Base-by-base conservation (phyloP, 805 yeast genomes). In the Saturnispora sekii region DNA sequence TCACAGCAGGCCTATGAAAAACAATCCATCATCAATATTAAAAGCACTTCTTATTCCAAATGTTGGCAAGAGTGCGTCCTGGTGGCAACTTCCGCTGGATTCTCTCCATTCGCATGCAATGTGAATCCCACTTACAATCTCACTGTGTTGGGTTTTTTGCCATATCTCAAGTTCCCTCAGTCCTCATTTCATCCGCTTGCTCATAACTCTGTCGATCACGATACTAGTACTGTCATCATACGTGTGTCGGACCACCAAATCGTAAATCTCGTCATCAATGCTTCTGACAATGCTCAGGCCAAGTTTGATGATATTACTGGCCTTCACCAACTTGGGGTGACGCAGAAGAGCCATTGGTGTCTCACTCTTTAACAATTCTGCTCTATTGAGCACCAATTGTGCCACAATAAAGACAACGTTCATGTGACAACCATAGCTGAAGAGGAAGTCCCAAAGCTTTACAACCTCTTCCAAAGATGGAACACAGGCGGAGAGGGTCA, bases 371-470 rank as follows among this genome's bases (percentile, higher is more conserved):
- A 89, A 60, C n/a, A 88, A 64, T 29, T 70, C 64, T 9, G 78
- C 72, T 46, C 96, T 67, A 48, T 83, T 79, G 35, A 81, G 67
- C 4, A 84, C 77, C 17, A 88, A 64, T 58, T 85, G 95, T 2
- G 96, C 90, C 8, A 87, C 85, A 3, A 88, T 77, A 52, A 87
- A 83, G 33, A 89, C 66, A 28, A 89, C 74, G 62, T 89, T 88
- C 79, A 87, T 73, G 56, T 89, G 96, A 15, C 84, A 77, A 0
- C 97, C 97, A 55, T 85, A 88, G 3, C 96, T 95, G 62, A 88
- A 83, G 53, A 87, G 64, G 52, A 88, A 84, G 60, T 88, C 97
- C 97, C 97, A 88, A 14, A 88, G 68, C 47, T 78, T 74, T 33
- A 88, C 63, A 1, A 84, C 84, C 50, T 88, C 86, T 30, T 68